Evolutionary conservation across 2,329 filamentous ascomycete genomes (phyloP).

Genomic region (Neofusicoccum kwambonambiense): DNA sequence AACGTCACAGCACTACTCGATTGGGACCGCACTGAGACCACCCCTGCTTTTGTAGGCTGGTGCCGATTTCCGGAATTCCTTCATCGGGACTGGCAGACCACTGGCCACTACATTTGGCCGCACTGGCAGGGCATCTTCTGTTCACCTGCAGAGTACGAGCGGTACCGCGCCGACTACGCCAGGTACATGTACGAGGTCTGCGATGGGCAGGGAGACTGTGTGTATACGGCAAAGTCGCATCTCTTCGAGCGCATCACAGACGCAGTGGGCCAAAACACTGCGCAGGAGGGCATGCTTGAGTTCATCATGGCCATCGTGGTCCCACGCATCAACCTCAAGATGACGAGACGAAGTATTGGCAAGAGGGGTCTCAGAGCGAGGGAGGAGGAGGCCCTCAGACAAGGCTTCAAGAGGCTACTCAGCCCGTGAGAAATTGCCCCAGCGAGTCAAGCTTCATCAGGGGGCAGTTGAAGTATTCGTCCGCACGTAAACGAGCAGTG

Average conservation of each 20-base stretch:
- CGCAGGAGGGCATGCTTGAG: not conserved
- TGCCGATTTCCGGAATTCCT: not conserved
- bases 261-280: not conserved
- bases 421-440: no score
- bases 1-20: slow-evolving; percentile 17
- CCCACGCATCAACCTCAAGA: not conserved
- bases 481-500: no score
- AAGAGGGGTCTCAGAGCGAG: not conserved
- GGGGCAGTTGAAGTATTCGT: no score
- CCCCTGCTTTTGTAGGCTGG: slow-evolving; percentile 13
- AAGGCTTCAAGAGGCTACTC: not conserved
- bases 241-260: not conserved
- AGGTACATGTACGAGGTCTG: slow-evolving; percentile 15
- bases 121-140: not conserved
- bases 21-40: slow-evolving; percentile 16
- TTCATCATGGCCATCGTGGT: not conserved
- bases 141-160: not conserved
- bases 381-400: not conserved
- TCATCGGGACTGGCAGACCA: slow-evolving; percentile 1
- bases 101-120: not conserved
- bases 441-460: no score
- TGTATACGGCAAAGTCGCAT: slow-evolving; percentile 2
- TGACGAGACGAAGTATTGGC: not conserved
- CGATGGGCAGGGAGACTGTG: not conserved
- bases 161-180: slow-evolving; percentile 14